phyloP scores from a whole-genome alignment of 106 monocot species.

The Dioscorea zingiberensis region DNA sequence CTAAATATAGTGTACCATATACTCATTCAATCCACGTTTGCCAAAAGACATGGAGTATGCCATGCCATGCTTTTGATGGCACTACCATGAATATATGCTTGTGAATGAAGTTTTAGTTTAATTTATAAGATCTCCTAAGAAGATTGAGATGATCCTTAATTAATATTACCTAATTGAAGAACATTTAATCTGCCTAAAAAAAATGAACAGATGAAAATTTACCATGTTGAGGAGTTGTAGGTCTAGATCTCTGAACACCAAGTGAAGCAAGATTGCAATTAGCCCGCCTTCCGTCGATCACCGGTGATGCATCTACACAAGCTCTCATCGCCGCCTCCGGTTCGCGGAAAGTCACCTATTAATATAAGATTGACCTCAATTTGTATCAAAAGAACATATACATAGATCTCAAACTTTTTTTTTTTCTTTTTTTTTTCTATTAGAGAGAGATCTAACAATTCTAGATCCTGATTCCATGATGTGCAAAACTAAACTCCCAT shows the following conservation, averaged over 20 bases:
- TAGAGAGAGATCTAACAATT: background rate
- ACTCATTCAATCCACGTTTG: background rate
- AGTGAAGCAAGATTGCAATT: slow-evolving; percentile 6
- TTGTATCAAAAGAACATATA: background rate
- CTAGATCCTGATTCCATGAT: background rate
- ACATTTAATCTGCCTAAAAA: too few species aligned
- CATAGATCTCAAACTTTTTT: background rate
- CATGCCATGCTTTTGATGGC: too few species aligned
- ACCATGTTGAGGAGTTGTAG: slow-evolving; percentile 15
- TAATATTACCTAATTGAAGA: too few species aligned
- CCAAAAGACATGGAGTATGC: background rate
- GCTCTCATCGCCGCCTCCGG: slow-evolving; percentile 36
- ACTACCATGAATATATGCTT: too few species aligned
- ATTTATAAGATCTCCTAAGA: too few species aligned
- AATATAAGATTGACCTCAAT: background rate
- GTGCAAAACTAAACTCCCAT: too few species aligned
- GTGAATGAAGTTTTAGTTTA: too few species aligned
- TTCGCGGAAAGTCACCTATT: slow-evolving; percentile 46
- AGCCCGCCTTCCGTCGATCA: slow-evolving; percentile 12
- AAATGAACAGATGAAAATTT: background rate
- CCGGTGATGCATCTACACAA: slow-evolving; percentile 3
- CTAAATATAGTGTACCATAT: slow-evolving; percentile 9
- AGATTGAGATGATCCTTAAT: too few species aligned
- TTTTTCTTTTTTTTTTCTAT: too few species aligned
- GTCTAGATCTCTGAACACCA: slow-evolving; percentile 8